These are phyloP conservation scores for Wickerhamiella bombiphila DNA, from an alignment of 805 yeast species.

Conservation along the genomic window DNA sequence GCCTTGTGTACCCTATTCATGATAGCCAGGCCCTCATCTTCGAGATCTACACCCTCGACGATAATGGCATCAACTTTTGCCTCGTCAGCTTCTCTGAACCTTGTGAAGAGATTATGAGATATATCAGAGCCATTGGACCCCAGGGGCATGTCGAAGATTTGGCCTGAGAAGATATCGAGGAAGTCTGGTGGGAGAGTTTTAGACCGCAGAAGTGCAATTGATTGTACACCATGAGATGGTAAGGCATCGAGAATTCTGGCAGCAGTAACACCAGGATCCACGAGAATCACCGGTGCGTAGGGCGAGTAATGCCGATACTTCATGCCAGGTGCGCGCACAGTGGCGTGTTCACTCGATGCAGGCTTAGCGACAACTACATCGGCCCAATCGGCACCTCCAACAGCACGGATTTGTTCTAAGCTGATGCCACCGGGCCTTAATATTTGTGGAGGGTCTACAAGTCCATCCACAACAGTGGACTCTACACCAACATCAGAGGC, in stretches of 20 bases:
- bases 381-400: slow-evolving; percentile 60
- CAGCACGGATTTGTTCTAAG: slow-evolving; percentile 49
- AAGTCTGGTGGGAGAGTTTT: neutral
- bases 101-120: slow-evolving; percentile 59
- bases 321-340: slow-evolving; percentile 94
- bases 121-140: slow-evolving; percentile 44
- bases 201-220: slow-evolving; percentile 7
- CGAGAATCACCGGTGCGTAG: slow-evolving; percentile 60
- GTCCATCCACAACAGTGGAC: slow-evolving; percentile 86
- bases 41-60: slow-evolving; percentile 68
- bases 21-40: slow-evolving; percentile 77
- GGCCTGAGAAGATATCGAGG: neutral
- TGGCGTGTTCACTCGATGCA: slow-evolving; percentile 38
- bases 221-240: slow-evolving; percentile 4
- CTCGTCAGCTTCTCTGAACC: slow-evolving; percentile 64
- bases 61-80: slow-evolving; percentile 52
- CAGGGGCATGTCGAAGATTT: slow-evolving; percentile 19
- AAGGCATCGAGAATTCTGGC: slow-evolving; percentile 15
- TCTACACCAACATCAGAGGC: slow-evolving; percentile 80
- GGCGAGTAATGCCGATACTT: slow-evolving; percentile 94
- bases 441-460: slow-evolving; percentile 69
- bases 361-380: slow-evolving; percentile 43
- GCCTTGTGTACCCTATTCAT: slow-evolving; percentile 87
- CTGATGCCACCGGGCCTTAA: slow-evolving; percentile 91
- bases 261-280: slow-evolving; percentile 34